A percentile compares a stretch with the other conserved stretches of the same genome.
Conservation (phyloP, 768 basidiomycete genomes). For the Pisolithus orientalis region DNA sequence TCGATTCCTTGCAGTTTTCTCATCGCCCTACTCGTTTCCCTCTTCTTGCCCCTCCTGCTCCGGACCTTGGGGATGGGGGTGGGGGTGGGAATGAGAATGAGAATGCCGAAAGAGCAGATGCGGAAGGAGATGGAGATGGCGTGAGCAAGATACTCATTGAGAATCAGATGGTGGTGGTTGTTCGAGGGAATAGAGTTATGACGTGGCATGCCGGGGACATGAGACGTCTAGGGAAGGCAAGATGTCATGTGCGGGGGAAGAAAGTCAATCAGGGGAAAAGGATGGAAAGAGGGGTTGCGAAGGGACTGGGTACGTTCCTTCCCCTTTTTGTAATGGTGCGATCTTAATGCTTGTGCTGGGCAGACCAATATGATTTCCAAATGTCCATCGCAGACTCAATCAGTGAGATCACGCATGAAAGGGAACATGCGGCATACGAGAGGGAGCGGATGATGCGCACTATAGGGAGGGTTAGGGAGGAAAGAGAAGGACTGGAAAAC, state of each 20-base stretch:
- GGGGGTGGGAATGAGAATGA: no score
- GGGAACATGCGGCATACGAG: conserved; percentile 29
- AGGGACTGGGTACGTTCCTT: conserved; percentile 40
- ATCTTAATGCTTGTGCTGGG: neutral
- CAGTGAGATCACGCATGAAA: conserved; percentile 47
- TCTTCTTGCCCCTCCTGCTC: no score
- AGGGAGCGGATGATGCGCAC: conserved; percentile 38
- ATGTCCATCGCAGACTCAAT: conserved; percentile 58
- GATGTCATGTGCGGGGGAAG: conserved; percentile 28
- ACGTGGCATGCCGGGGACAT: conserved; percentile 49
- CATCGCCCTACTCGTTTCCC: no score
- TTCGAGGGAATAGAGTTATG: conserved; percentile 55
- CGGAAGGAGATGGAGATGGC: conserved; percentile 31
- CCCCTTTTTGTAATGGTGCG: neutral
- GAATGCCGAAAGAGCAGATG: no score
- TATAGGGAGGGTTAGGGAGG: conserved; percentile 49
- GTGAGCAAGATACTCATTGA: conserved; percentile 56
- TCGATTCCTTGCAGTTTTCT: no score
- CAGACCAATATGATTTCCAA: conserved; percentile 61
- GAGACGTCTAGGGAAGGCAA: conserved; percentile 32
- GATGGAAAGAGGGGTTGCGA: conserved; percentile 26
- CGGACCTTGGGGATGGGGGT: no score
- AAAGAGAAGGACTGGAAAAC: conserved; percentile 47
- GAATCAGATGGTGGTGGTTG: conserved; percentile 48
- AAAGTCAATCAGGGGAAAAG: conserved; percentile 17